Conservation (phyloP, 768 basidiomycete genomes). For the Serendipita sp. region DNA sequence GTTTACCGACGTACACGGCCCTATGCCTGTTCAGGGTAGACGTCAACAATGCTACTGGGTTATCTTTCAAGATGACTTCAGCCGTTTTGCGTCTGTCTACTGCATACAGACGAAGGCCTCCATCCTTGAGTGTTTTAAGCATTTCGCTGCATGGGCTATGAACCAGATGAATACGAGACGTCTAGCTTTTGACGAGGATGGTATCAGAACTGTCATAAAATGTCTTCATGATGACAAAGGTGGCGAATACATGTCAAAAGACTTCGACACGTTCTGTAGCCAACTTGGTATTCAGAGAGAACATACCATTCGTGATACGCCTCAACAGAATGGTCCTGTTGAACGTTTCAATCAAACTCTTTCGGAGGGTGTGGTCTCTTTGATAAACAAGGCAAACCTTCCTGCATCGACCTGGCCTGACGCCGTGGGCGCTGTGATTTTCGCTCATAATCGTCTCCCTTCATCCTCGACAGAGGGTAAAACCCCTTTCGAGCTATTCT, state of each 20-base stretch:
- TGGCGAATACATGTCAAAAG: conserved; percentile 8
- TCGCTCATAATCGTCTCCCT: background rate
- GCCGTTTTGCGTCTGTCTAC: background rate
- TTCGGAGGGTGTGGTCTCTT: background rate
- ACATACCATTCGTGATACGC: conserved; percentile 8
- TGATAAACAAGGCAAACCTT: conserved; percentile 5
- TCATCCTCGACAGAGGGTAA: background rate
- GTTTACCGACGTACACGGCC: conserved; percentile 8
- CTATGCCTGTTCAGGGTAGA: background rate
- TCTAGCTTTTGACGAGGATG: background rate
- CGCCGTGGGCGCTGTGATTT: background rate
- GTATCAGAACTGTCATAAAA: background rate
- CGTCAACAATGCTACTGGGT: conserved; percentile 10
- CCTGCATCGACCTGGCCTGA: conserved; percentile 7
- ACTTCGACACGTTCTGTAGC: background rate
- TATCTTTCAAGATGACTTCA: conserved; percentile 7
- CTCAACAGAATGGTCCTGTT: conserved; percentile 10
- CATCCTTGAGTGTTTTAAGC: conserved; percentile 4
- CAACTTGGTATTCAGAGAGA: conserved; percentile 7
- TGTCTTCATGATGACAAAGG: conserved; percentile 9
- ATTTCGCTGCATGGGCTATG: background rate
- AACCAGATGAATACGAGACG: background rate
- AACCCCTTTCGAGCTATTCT: background rate
- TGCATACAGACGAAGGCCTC: conserved; percentile 5
- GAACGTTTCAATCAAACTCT: conserved; percentile 10